Base-by-base conservation (phyloP, 208 protist species). In the Herpetomonas samuelpessoai region DNA sequence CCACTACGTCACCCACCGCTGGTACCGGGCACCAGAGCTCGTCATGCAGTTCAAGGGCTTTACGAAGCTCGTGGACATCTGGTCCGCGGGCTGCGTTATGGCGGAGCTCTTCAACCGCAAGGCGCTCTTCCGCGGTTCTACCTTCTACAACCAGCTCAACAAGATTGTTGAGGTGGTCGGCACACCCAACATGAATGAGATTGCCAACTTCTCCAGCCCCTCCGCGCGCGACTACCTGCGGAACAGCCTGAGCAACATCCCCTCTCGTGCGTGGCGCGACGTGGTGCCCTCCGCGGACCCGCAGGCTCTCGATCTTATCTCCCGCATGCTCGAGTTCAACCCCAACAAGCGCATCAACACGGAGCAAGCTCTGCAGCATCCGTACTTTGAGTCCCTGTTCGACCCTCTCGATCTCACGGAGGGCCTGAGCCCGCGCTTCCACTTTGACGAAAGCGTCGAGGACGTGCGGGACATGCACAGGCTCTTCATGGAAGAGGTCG, bases 11-110 rank as follows among this genome's bases (percentile, higher is more conserved):
- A 95, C 93, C 6, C 92, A 96, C 66, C 90, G 97, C 51, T 99
- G 97, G 97, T 99, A 99, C 65, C 82, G 97, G 30, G 97, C 97
- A 4, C 97, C 97, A 16, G 97, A 99, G 69, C 93, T 99, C 52
- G 93, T 99, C 12, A 92, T 99, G 55, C 96, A 98, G 60, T 97
- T 87, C 60, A 97, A 91, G 57, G 79, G 90, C 47, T 98, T 97
- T 69, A 91, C 85, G 10, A 93, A 96, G 67, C 62, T 90, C 26
- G 86, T 96, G 16, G 91, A 96, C 45, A 74, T 96, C 26, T 96
- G 91, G 91, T 96, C 91, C 16, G 87, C 88, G 1, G 91, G 91
- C 30, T 96, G 91, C 62, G 85, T 96, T 22, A 93, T 96, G 86
- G 87, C 76, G 35, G 87, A 96, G 69, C 77, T 96, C 41, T 96